Base-by-base conservation (phyloP, 2,329 filamentous ascomycete genomes). In the Coleophoma eucalyptorum region DNA sequence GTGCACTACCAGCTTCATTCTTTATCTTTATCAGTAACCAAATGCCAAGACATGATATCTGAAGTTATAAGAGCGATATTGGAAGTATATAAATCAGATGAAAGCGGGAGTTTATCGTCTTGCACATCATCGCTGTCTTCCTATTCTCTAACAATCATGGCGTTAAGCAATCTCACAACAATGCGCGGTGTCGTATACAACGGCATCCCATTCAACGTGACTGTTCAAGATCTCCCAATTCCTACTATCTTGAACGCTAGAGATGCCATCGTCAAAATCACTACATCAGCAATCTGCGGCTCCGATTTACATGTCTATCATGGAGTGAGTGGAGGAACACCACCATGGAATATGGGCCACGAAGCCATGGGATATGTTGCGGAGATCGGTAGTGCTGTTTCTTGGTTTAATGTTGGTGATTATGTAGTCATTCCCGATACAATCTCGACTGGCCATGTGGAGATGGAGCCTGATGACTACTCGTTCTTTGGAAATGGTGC, bases 231-330 rank as follows among this genome's bases (percentile, higher is more conserved):
- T 1, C 65, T 66, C 1, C 69, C 72, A 0, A 61, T 67, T 3
- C 77, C 76, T 3, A 62, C 58, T 12, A 56, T 79, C 12, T 48
- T 63, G 32, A 55, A 60, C 0, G 65, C 73, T 3, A 71, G 69
- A 1, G 77, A 80, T 52, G 74, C 76, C 12, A 65, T 81, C n/a
- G 63, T 80, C 40, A 72, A 70, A 46, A 51, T 79, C 43, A 67
- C 67, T 5, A 69, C 75, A 48, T 71, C 72, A 1, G 75, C 74
- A 12, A 78, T 78, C 56, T 81, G 78, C 58, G 77, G 77, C 32
- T 74, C 74, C 0, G 78, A 82, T 57, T 64, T 81, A 16, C 79
- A 83, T 58, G 80, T 80, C 50, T 58, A 69, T 13, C 65, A 67
- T 0, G 76, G 77, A 11, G 66, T 68, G 0, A 66, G 77, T 2